A percentile compares a stretch with the other conserved stretches of the same genome.
Conservation (phyloP, 1,284 basidiomycete species). For the Papiliotrema nemorosa region DNA sequence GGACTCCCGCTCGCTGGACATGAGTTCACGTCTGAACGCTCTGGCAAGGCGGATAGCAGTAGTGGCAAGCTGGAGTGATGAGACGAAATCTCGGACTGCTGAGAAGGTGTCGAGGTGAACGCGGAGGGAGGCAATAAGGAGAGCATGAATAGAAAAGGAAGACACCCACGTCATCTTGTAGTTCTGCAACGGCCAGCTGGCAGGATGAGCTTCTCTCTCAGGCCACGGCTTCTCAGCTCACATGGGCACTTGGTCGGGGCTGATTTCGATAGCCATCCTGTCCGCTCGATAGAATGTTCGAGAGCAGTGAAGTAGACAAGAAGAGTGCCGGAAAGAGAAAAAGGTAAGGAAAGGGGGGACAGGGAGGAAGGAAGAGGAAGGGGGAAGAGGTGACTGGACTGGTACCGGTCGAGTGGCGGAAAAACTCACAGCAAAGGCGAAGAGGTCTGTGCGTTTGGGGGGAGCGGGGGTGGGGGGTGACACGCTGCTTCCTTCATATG, state of each 20-base stretch:
- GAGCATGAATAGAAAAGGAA: too few relatives aligned
- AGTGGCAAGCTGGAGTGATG: not conserved
- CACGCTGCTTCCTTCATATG: too few relatives aligned
- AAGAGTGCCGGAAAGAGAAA: not conserved
- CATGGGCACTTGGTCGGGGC: not conserved
- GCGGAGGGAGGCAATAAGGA: too few relatives aligned
- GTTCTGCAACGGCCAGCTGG: conserved; percentile 11
- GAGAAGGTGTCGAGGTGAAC: too few relatives aligned
- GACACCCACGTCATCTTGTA: conserved; percentile 11
- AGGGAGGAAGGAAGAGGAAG: not conserved
- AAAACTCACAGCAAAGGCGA: too few relatives aligned
- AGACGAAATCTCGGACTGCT: too few relatives aligned
- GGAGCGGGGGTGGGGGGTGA: too few relatives aligned
- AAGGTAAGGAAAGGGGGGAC: not conserved
- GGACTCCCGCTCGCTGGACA: conserved; percentile 57
- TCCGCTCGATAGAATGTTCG: not conserved
- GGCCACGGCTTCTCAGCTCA: not conserved
- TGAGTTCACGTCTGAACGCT: conserved; percentile 53
- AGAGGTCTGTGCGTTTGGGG: too few relatives aligned
- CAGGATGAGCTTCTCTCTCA: too few relatives aligned
- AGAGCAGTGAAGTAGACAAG: not conserved
- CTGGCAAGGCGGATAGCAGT: not conserved
- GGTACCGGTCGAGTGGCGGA: too few relatives aligned
- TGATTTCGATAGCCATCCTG: not conserved
- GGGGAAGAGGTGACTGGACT: too few relatives aligned